Evolutionary conservation across 164 flowering plant genomes (phyloP).

Genomic region (Macadamia tetraphylla): DNA sequence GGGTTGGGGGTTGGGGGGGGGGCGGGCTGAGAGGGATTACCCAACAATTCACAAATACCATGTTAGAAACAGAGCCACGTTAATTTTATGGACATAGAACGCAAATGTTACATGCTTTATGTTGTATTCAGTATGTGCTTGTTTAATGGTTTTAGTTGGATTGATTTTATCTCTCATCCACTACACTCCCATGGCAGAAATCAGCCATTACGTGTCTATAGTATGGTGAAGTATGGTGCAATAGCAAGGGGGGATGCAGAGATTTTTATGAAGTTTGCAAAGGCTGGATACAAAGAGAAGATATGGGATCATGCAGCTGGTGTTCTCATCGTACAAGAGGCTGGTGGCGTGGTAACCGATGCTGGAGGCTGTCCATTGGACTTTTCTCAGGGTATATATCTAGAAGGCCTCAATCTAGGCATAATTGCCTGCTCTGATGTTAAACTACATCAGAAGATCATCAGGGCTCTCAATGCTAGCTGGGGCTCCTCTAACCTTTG

Average conservation of each 20-base stretch:
- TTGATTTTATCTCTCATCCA: not conserved
- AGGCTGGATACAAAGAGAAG: constrained; percentile 87
- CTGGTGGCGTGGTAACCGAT: constrained; percentile 90
- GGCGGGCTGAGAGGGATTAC: no score
- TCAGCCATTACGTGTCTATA: constrained; percentile 74
- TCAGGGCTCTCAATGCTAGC: constrained; percentile 76
- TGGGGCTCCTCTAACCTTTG: constrained; percentile 82
- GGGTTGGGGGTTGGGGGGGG: no score
- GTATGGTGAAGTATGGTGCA: constrained; percentile 92
- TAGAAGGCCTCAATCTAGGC: constrained; percentile 92
- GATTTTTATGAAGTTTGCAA: constrained; percentile 84
- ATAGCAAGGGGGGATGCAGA: constrained; percentile 95
- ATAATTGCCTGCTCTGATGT: constrained; percentile 79
- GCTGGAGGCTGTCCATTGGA: constrained; percentile 72
- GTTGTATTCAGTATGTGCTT: no score
- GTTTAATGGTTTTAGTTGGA: not conserved
- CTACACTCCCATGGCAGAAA: constrained; percentile 41
- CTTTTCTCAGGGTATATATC: constrained; percentile 68
- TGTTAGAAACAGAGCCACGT: no score
- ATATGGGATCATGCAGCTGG: constrained; percentile 99
- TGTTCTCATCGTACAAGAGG: constrained; percentile 73
- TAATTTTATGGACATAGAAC: no score
- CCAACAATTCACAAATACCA: no score
- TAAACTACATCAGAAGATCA: constrained; percentile 60
- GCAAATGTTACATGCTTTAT: no score